Evolutionary conservation across 306 rosid species (phyloP).

Genomic region (Gleditsia sinensis): DNA sequence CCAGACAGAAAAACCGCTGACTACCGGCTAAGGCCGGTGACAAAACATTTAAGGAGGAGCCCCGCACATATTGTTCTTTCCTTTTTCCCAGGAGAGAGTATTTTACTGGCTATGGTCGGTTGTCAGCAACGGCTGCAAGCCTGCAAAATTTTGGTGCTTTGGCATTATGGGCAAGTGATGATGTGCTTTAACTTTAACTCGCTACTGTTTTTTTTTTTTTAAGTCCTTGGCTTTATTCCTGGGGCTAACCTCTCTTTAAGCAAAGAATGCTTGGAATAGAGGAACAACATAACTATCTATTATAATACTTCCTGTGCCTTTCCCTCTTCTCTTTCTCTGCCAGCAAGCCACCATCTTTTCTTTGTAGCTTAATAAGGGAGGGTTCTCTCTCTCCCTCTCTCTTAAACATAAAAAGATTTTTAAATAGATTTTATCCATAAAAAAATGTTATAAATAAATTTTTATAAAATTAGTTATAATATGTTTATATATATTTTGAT

Average conservation of each 20-base stretch:
- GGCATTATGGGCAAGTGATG: constrained; percentile 14
- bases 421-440: no score
- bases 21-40: constrained; percentile 70
- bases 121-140: constrained; percentile 45
- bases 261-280: constrained; percentile 76
- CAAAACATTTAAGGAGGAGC: constrained; percentile 32
- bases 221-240: constrained; percentile 71
- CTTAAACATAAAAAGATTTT: no score
- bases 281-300: constrained; percentile 52
- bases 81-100: constrained; percentile 6
- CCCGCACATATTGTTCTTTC: no score
- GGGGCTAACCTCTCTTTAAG: constrained; percentile 79
- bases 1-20: constrained; percentile 27
- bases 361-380: not conserved
- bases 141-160: constrained; percentile 31
- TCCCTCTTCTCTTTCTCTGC: constrained; percentile 33
- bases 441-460: no score
- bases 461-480: no score
- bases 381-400: constrained; percentile 28
- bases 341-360: not conserved
- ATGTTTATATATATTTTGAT: no score
- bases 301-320: constrained; percentile 3
- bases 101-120: constrained; percentile 53
- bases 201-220: constrained; percentile 36
- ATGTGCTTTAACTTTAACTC: constrained; percentile 57